phyloP scores from a whole-genome alignment of 2,329 filamentous ascomycete genomes.

The Byssochlamys sp. region DNA sequence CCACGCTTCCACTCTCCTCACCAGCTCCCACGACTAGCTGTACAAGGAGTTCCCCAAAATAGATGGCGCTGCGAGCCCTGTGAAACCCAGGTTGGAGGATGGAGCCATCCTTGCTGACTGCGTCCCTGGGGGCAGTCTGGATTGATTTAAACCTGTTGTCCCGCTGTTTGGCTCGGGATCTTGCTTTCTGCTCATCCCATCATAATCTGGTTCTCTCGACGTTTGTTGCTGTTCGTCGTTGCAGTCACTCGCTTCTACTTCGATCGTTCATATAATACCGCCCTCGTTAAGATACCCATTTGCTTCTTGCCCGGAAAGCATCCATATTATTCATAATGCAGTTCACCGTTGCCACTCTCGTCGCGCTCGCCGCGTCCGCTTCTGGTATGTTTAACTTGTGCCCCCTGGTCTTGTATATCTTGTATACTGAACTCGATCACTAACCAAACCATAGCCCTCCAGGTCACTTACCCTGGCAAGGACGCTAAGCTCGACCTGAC shows the following conservation, averaged over 20 bases:
- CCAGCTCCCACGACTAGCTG: background rate
- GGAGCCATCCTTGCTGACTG: background rate
- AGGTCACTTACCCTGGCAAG: constrained; percentile 24
- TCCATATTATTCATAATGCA: constrained; percentile 17
- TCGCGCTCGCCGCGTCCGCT: constrained; percentile 20
- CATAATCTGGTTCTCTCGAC: background rate
- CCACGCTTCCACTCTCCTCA: background rate
- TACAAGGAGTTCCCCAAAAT: background rate
- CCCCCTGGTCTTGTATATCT: background rate
- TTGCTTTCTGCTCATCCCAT: background rate
- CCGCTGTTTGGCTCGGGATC: background rate
- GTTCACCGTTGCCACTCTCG: constrained; percentile 13
- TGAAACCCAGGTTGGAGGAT: background rate
- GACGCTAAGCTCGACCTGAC: constrained; percentile 28
- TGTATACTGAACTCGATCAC: background rate
- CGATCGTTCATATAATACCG: constrained; percentile 1
- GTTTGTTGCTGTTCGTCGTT: background rate
- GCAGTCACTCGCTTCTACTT: constrained; percentile 1
- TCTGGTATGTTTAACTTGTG: constrained; percentile 14
- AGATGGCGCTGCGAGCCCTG: background rate
- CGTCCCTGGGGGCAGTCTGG: background rate
- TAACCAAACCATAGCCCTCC: constrained; percentile 18
- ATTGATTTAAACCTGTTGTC: background rate
- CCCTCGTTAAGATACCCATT: background rate
- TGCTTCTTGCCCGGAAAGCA: background rate